Conservation (phyloP, 495 filamentous ascomycete genomes). For the Penicillium chermesinum region DNA sequence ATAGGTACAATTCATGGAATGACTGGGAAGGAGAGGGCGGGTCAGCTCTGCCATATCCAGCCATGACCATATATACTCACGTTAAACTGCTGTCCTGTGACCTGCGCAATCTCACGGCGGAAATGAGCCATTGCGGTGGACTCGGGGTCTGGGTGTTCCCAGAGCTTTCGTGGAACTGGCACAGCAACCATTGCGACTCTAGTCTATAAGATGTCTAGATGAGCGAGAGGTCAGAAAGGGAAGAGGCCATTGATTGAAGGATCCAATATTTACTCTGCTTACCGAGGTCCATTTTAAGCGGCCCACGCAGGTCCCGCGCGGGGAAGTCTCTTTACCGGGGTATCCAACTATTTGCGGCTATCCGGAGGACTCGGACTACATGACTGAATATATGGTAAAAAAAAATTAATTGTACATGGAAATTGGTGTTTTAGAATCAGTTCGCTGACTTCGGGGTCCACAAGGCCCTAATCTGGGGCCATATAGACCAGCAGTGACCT, state of each 20-base stretch:
- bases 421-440: no score
- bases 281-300: neutral
- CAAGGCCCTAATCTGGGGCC: no score
- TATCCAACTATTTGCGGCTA: no score
- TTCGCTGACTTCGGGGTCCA: no score
- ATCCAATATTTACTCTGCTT: neutral
- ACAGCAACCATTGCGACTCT: slow-evolving; percentile 10
- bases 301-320: neutral
- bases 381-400: no score
- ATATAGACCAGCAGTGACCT: no score
- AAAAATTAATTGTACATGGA: no score
- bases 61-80: slow-evolving; percentile 8
- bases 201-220: neutral
- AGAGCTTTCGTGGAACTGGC: slow-evolving; percentile 41
- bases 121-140: slow-evolving; percentile 62
- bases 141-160: slow-evolving; percentile 58
- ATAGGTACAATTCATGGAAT: slow-evolving; percentile 5
- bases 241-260: neutral
- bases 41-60: slow-evolving; percentile 3
- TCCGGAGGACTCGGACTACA: no score
- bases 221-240: neutral
- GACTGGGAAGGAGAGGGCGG: neutral
- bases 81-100: slow-evolving; percentile 11
- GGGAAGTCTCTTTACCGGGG: no score
- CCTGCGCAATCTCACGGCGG: slow-evolving; percentile 22